Percentiles rank a stretch among this genome's conserved stretches.
These are phyloP conservation scores for Cenococcum geophilum DNA, from an alignment of 495 filamentous ascomycete species.

Conservation along the genomic window DNA sequence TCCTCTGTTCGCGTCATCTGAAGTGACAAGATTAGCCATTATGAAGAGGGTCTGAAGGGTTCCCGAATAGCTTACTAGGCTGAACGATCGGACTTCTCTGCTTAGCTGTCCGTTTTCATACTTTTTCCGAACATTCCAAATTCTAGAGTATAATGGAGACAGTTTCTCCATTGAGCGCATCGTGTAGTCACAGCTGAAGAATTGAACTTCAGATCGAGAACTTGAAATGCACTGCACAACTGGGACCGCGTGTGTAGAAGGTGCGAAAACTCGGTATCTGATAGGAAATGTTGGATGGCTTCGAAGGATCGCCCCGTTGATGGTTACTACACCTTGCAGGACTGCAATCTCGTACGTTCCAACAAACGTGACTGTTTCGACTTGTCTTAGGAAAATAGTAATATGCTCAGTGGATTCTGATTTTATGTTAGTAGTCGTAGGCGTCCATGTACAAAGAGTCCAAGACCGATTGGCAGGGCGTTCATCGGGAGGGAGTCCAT, in stretches of 20 bases:
- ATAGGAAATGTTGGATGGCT: not conserved
- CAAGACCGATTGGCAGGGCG: too few species aligned
- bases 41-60: not conserved
- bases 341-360: not conserved
- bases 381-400: not conserved
- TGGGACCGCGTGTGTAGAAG: slow-evolving; percentile 4
- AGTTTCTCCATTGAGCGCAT: not conserved
- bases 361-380: not conserved
- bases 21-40: not conserved
- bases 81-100: not conserved
- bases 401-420: not conserved
- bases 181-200: not conserved
- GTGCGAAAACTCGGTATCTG: not conserved
- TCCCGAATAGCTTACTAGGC: not conserved
- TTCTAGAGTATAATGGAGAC: not conserved
- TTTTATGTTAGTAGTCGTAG: not conserved
- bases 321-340: not conserved
- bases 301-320: not conserved
- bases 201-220: not conserved
- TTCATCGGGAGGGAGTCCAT: too few species aligned
- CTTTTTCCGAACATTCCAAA: not conserved
- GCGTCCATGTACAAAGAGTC: too few species aligned
- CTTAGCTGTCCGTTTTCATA: not conserved
- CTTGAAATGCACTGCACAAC: not conserved
- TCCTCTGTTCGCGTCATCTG: not conserved